These are phyloP conservation scores for Xylaria sp. DNA, from an alignment of 495 filamentous ascomycete species.

Conservation along the genomic window DNA sequence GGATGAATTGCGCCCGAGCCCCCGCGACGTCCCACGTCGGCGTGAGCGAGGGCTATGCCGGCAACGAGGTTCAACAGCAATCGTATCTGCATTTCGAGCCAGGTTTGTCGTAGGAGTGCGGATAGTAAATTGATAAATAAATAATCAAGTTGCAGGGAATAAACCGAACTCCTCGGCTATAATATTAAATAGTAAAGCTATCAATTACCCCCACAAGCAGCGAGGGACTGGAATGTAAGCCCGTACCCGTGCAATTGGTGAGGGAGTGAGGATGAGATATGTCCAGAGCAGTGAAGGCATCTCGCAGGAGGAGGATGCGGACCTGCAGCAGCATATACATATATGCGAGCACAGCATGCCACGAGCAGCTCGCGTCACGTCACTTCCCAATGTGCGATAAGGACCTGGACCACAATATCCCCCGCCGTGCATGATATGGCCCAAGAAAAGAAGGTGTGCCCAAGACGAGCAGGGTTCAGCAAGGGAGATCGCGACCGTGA, in stretches of 20 bases:
- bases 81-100: slow-evolving; percentile 8
- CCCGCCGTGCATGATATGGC: background rate
- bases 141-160: too few species aligned
- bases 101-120: too few species aligned
- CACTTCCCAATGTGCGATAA: background rate
- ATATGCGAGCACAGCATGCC: background rate
- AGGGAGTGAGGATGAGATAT: background rate
- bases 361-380: background rate
- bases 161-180: too few species aligned
- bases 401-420: background rate
- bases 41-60: slow-evolving; percentile 30
- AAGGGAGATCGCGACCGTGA: background rate
- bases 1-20: slow-evolving; percentile 27
- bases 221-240: background rate
- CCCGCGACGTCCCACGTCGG: slow-evolving; percentile 20
- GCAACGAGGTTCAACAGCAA: slow-evolving; percentile 30
- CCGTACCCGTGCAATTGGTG: background rate
- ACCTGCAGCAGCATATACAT: too few species aligned
- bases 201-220: too few species aligned
- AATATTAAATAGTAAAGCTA: too few species aligned
- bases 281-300: background rate
- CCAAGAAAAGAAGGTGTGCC: background rate
- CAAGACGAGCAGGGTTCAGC: background rate
- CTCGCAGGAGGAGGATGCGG: background rate
- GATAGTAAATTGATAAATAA: too few species aligned